Base-by-base conservation (phyloP, 192 early-diverging fungal genomes). In the Rhizoclosmatium sp. region DNA sequence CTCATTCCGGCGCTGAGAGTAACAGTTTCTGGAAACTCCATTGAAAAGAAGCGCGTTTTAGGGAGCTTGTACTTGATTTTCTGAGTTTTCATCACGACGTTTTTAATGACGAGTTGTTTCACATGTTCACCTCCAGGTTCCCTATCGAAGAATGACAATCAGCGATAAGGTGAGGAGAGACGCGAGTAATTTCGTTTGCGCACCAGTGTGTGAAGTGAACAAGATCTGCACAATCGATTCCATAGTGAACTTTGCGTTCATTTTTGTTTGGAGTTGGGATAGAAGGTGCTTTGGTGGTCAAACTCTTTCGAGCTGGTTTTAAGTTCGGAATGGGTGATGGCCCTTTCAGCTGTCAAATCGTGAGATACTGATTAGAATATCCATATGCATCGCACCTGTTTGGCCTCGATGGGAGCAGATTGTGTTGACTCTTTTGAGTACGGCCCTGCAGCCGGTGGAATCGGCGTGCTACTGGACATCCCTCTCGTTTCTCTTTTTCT, bases 1-100 rank as follows among this genome's bases (percentile, higher is more conserved):
- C 77, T 86, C 89, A 90, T 90, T 7, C 89, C 89, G 23, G 89
- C 89, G 65, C 80, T 81, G n/a, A 90, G 78, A 2, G 89, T 89
- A 19, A 82, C 77, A 1, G 87, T 90, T 71, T 90, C 87, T 3
- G 89, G 89, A 78, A 90, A 90, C 44, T 90, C 86, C 81, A 90
- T 84, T 31, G 86, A 87, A 72, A 90, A 90, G 76, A 87, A 88
- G 64, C 82, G 72, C 4, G 89, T 89, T 80, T 87, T 71, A n/a
- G 89, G 89, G 3, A 90, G 82, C 48, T 84, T 85, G 80, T 90
- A 90, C 75, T 82, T 83, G 67, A 90, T 90, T 76, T 90, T 90
- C 71, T 89, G 89, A 2, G 89, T 90, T 59, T 89, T 89, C 88
- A 89, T 89, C 60, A 85, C 86, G 7, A 89, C 88, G 67, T 89